Percentiles rank a stretch among this genome's conserved stretches.
Evolutionary conservation across 805 yeast species (phyloP).

Genomic region (Myxozyma vanderwaltii): DNA sequence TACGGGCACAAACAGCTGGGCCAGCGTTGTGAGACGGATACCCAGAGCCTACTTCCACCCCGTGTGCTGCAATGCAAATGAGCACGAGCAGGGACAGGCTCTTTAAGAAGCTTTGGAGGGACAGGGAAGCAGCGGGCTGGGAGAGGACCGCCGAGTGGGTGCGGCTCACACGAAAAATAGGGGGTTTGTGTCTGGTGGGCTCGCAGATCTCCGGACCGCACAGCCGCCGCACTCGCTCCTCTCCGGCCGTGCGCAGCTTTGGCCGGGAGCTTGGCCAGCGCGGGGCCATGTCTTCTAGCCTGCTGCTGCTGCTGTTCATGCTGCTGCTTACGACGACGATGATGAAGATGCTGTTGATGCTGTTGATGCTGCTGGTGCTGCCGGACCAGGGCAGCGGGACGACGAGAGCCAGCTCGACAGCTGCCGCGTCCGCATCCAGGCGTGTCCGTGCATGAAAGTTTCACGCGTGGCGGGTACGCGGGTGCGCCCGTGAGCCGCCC

Average conservation of each 20-base stretch:
- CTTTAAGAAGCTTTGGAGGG: background rate
- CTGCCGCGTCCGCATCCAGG: background rate
- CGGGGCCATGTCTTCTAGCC: too few relatives aligned
- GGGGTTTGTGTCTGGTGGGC: conserved; percentile 2
- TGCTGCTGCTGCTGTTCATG: too few relatives aligned
- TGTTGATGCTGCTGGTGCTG: background rate
- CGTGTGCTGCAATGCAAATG: too few relatives aligned
- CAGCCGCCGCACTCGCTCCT: conserved; percentile 7
- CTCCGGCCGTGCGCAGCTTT: background rate
- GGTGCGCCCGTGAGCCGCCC: background rate
- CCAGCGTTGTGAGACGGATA: too few relatives aligned
- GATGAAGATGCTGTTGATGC: too few relatives aligned
- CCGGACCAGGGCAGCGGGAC: too few relatives aligned
- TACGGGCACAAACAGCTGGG: too few relatives aligned
- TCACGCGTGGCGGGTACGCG: conserved; percentile 12
- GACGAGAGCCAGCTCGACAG: too few relatives aligned
- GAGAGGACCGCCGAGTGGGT: background rate
- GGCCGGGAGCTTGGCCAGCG: background rate
- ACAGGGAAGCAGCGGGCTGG: background rate
- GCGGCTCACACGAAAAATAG: background rate
- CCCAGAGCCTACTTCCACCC: too few relatives aligned
- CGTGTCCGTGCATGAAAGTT: conserved; percentile 7
- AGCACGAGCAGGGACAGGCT: too few relatives aligned
- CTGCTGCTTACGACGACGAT: too few relatives aligned
- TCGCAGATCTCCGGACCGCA: conserved; percentile 8